phyloP scores from a whole-genome alignment of 805 yeast genomes.

The Saccharomycopsis sp. region DNA sequence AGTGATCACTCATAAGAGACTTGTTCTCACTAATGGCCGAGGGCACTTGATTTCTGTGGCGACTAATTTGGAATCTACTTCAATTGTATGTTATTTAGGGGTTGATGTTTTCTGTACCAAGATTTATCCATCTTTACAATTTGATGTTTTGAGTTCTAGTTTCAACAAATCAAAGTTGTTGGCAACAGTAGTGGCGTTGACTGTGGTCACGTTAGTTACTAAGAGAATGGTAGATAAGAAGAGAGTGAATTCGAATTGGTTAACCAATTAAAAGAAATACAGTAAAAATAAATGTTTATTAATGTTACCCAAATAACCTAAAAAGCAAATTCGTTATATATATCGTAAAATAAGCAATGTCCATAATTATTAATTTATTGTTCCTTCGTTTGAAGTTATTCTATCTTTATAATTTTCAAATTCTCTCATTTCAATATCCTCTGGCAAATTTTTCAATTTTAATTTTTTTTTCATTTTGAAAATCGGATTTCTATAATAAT shows the following conservation, averaged over 20 bases:
- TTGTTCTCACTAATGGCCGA: conserved; percentile 22
- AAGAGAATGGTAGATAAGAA: conserved; percentile 52
- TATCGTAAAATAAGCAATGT: no score
- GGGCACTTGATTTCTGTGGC: conserved; percentile 38
- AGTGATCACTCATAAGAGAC: conserved; percentile 46
- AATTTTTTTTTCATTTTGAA: no score
- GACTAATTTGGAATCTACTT: conserved; percentile 77
- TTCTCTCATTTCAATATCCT: no score
- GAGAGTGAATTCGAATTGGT: conserved; percentile 51
- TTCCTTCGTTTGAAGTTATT: no score
- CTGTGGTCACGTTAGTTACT: conserved; percentile 39
- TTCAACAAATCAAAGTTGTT: conserved; percentile 65
- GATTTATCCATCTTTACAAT: conserved; percentile 74
- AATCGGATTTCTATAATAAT: no score
- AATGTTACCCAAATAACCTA: no score
- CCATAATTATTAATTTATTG: no score
- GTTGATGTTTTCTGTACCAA: conserved; percentile 73
- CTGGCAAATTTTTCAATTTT: no score
- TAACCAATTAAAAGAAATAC: no score
- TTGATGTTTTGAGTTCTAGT: conserved; percentile 61
- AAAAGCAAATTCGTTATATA: no score
- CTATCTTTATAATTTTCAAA: no score
- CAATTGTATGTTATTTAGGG: conserved; percentile 58
- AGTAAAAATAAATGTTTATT: no score
- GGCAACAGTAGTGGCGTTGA: conserved; percentile 48